phyloP scores from a whole-genome alignment of 2,329 filamentous ascomycete species.

The Botrytis fabae region DNA sequence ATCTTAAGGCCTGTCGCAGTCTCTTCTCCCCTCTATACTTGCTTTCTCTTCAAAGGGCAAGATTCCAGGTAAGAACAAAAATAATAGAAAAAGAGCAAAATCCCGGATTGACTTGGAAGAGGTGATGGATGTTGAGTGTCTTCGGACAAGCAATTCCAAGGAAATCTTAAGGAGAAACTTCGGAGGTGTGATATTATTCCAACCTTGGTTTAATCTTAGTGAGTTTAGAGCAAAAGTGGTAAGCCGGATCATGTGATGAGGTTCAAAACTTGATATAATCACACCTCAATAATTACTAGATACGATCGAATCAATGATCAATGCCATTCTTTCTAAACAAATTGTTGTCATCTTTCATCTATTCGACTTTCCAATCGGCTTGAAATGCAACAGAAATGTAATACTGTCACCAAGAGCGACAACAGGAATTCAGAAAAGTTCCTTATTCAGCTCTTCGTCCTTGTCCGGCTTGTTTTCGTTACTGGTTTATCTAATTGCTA shows the following conservation, averaged over 20 bases:
- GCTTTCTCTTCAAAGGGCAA: background rate
- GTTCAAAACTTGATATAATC: rapidly evolving
- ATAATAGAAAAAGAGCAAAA: background rate
- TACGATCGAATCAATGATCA: background rate
- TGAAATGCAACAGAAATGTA: background rate
- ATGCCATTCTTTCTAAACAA: background rate
- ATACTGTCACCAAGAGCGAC: background rate
- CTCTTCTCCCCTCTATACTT: background rate
- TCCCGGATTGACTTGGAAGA: background rate
- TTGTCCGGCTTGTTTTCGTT: too few species aligned
- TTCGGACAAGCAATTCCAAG: background rate
- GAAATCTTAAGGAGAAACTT: background rate
- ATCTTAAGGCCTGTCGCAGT: background rate
- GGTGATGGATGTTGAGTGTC: background rate
- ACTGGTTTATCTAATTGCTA: too few species aligned
- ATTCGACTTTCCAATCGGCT: background rate
- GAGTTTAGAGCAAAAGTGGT: background rate
- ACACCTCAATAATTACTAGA: background rate
- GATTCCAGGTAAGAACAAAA: background rate
- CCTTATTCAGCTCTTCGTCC: too few species aligned
- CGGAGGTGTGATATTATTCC: background rate
- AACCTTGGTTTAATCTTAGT: background rate
- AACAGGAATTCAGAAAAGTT: background rate
- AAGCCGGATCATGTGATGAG: background rate
- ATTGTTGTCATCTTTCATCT: background rate